Percentiles rank a stretch among this genome's conserved stretches.
phyloP scores from a whole-genome alignment of 495 filamentous ascomycete genomes.

The Cryomyces minteri region DNA sequence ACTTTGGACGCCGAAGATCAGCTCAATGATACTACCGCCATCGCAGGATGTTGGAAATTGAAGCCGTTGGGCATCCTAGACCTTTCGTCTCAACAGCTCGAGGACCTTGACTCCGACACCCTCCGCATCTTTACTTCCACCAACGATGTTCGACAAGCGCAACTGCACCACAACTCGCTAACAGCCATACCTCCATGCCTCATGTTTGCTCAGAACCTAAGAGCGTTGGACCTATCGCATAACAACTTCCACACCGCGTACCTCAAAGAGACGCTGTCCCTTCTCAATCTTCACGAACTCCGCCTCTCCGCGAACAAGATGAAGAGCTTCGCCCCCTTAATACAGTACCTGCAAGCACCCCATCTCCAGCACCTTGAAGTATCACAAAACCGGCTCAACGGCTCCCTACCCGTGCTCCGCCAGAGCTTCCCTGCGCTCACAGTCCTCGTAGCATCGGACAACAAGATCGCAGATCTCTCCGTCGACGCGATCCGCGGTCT shows the following conservation, averaged over 20 bases:
- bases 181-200: constrained; percentile 48
- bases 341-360: constrained; percentile 46
- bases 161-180: constrained; percentile 62
- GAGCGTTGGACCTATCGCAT: constrained; percentile 56
- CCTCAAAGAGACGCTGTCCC: constrained; percentile 38
- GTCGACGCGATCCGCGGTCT: constrained; percentile 60
- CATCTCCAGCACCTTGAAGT: constrained; percentile 58
- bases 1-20: too few species aligned
- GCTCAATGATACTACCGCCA: too few species aligned
- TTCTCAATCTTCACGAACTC: constrained; percentile 58
- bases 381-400: constrained; percentile 56
- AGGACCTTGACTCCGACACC: constrained; percentile 25
- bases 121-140: constrained; percentile 24
- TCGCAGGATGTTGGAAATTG: too few species aligned
- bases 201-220: constrained; percentile 46
- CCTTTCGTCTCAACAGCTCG: constrained; percentile 29
- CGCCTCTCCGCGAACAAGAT: constrained; percentile 54
- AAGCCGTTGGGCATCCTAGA: constrained; percentile 9
- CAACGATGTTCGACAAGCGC: constrained; percentile 34
- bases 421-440: constrained; percentile 44
- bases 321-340: constrained; percentile 41
- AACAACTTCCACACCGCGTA: constrained; percentile 48
- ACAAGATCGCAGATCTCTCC: constrained; percentile 49
- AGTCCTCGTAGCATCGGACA: constrained; percentile 55
- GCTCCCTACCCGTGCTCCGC: constrained; percentile 37